phyloP scores from a whole-genome alignment of 2,329 filamentous ascomycete species.

The Aspergillus carbonarius region DNA sequence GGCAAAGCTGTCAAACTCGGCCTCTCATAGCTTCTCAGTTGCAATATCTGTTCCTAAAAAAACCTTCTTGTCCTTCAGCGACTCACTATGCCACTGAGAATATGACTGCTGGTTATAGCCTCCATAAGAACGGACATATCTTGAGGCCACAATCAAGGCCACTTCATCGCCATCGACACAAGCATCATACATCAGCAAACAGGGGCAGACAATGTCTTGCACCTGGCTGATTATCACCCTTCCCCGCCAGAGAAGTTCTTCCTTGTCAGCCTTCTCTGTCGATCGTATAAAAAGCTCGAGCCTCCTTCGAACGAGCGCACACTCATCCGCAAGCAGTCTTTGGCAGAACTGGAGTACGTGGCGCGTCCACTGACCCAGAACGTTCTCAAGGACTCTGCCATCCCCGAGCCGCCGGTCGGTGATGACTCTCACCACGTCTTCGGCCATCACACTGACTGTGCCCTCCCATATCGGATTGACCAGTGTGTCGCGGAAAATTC shows the following conservation, averaged over 20 bases:
- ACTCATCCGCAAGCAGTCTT: not conserved
- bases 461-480: slow-evolving; percentile 66
- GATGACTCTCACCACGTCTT: not conserved
- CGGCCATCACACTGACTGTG: slow-evolving; percentile 67
- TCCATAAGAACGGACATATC: not conserved
- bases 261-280: not conserved
- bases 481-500: slow-evolving; percentile 63
- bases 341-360: not conserved
- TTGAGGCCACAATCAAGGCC: not conserved
- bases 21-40: not conserved
- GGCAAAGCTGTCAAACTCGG: not conserved
- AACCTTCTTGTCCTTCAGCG: not conserved
- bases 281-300: not conserved
- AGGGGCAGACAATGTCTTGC: not conserved
- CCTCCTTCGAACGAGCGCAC: not conserved
- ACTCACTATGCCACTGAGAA: not conserved
- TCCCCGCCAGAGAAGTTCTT: not conserved
- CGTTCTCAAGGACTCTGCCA: not conserved
- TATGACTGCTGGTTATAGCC: not conserved
- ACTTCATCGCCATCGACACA: not conserved
- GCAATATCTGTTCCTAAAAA: not conserved
- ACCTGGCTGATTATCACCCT: not conserved
- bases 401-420: not conserved
- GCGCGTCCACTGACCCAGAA: not conserved
- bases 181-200: not conserved